Percentiles rank a stretch among this genome's conserved stretches.
Conservation (phyloP, 2,329 filamentous ascomycete genomes). For the Aspergillus sp. region DNA sequence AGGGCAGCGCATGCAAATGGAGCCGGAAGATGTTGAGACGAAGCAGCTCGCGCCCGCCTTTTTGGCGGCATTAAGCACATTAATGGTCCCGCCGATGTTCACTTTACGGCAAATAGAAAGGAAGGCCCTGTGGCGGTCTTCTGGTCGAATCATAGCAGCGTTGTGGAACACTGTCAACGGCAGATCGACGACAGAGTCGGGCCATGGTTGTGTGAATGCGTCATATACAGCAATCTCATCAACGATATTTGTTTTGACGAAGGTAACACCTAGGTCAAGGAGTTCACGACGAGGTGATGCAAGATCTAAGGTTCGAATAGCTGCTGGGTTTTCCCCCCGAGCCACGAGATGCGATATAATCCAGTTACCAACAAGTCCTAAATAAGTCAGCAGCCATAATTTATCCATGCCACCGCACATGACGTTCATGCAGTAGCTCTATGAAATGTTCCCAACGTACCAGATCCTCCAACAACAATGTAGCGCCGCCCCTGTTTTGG, state of each 20-base stretch:
- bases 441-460: slow-evolving; percentile 20
- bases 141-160: slow-evolving; percentile 54
- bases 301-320: slow-evolving; percentile 57
- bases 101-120: slow-evolving; percentile 50
- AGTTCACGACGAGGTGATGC: slow-evolving; percentile 45
- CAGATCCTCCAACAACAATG: slow-evolving; percentile 40
- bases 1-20: slow-evolving; percentile 45
- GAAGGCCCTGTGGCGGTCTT: slow-evolving; percentile 48
- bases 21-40: slow-evolving; percentile 55
- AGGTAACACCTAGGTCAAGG: slow-evolving; percentile 46
- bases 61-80: slow-evolving; percentile 51
- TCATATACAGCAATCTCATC: slow-evolving; percentile 44
- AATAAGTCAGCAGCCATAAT: neutral
- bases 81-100: slow-evolving; percentile 53
- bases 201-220: slow-evolving; percentile 53
- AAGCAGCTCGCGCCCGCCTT: slow-evolving; percentile 51
- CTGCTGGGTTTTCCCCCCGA: slow-evolving; percentile 51
- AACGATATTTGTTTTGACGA: slow-evolving; percentile 53
- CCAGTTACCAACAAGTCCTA: slow-evolving; percentile 57
- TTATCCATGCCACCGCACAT: neutral
- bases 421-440: neutral
- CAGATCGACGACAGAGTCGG: slow-evolving; percentile 37
- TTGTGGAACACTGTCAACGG: slow-evolving; percentile 61
- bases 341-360: slow-evolving; percentile 56
- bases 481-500: slow-evolving; percentile 40